These are phyloP conservation scores for Melocanna baccifera DNA, from an alignment of 176 grass and related monocot genomes.

Conservation along the genomic window DNA sequence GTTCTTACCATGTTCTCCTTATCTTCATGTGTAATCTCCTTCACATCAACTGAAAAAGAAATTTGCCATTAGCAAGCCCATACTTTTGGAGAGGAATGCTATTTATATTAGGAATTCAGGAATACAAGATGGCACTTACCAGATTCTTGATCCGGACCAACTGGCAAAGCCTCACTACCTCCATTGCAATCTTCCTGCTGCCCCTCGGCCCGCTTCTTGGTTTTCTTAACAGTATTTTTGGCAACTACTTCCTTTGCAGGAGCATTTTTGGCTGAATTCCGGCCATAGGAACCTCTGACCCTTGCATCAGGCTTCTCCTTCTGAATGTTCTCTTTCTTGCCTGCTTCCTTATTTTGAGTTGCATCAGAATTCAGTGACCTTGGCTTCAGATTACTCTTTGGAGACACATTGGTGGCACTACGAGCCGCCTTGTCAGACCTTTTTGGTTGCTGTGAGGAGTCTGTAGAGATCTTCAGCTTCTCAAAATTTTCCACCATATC, in stretches of 20 bases:
- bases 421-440: conserved; percentile 53
- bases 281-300: conserved; percentile 49
- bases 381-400: conserved; percentile 61
- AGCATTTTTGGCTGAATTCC: conserved; percentile 17
- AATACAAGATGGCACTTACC: conserved; percentile 42
- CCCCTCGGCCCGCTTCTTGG: conserved; percentile 48
- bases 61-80: not conserved
- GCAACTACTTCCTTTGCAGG: conserved; percentile 33
- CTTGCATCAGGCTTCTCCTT: conserved; percentile 45
- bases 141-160: conserved; percentile 27
- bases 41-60: conserved; percentile 35
- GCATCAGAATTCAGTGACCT: conserved; percentile 59
- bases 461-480: conserved; percentile 57
- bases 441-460: conserved; percentile 35
- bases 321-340: conserved; percentile 44
- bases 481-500: conserved; percentile 73
- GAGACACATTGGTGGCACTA: conserved; percentile 18
- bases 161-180: conserved; percentile 20
- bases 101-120: not conserved
- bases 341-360: conserved; percentile 30
- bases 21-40: conserved; percentile 48
- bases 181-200: conserved; percentile 40
- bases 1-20: conserved; percentile 88
- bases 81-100: not conserved
- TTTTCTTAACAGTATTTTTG: conserved; percentile 42